These are phyloP conservation scores for Vicia villosa DNA, from an alignment of 306 rosid species.

Conservation along the genomic window DNA sequence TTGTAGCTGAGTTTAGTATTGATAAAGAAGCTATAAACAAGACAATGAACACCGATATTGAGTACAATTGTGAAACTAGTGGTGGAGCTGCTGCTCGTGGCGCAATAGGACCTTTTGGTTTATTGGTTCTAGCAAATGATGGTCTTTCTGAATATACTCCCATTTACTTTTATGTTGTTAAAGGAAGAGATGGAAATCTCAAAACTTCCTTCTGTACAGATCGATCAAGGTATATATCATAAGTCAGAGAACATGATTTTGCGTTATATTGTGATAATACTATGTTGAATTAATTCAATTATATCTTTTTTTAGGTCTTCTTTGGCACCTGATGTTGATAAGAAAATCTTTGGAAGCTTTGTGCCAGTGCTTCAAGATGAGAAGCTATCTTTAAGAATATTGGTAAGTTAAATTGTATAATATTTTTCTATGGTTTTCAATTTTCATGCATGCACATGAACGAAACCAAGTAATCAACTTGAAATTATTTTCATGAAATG, in stretches of 20 bases:
- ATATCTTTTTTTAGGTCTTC: constrained; percentile 58
- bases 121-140: constrained; percentile 73
- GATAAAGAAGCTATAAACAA: constrained; percentile 61
- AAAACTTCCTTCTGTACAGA: constrained; percentile 71
- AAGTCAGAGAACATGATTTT: not conserved
- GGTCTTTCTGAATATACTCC: constrained; percentile 74
- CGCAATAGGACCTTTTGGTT: constrained; percentile 90
- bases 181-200: constrained; percentile 61
- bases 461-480: not conserved
- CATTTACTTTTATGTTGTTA: constrained; percentile 68
- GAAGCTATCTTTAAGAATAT: constrained; percentile 60
- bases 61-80: constrained; percentile 56
- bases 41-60: constrained; percentile 30
- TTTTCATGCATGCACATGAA: not conserved
- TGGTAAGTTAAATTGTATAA: constrained; percentile 54
- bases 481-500: not conserved
- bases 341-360: constrained; percentile 56
- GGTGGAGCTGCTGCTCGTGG: constrained; percentile 72
- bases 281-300: constrained; percentile 4
- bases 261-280: not conserved
- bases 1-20: constrained; percentile 76
- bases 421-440: no score
- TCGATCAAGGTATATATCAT: constrained; percentile 63
- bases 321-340: constrained; percentile 65
- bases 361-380: constrained; percentile 79